Evolutionary conservation across 768 basidiomycete species (phyloP).

Genomic region (Phanerodontia chrysosporium): DNA sequence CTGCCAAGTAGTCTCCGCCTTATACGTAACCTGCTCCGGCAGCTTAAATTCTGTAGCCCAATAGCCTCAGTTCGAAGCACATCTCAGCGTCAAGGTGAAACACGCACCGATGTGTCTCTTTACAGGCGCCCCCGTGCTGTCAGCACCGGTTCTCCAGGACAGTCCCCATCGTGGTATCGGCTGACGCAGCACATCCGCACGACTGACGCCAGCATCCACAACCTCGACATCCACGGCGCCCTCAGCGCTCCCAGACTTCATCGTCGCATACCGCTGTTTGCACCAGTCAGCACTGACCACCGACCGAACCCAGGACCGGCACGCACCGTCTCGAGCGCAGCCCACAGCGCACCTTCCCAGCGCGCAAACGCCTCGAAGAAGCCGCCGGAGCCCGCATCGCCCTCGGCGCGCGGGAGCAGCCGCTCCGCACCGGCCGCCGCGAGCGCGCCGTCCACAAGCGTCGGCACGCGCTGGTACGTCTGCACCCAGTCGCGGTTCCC

Average conservation of each 20-base stretch:
- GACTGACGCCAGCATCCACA: constrained; percentile 27
- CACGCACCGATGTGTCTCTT: constrained; percentile 36
- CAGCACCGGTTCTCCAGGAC: constrained; percentile 34
- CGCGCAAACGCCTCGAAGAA: constrained; percentile 44
- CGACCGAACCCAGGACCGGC: constrained; percentile 12
- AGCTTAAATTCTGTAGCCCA: constrained; percentile 32
- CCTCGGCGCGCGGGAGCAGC: constrained; percentile 35
- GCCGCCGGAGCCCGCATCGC: constrained; percentile 36
- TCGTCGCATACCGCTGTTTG: constrained; percentile 1
- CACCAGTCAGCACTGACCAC: background rate
- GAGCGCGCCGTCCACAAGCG: constrained; percentile 32
- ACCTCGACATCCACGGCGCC: constrained; percentile 26
- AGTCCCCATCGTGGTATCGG: constrained; percentile 33
- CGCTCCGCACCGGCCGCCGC: constrained; percentile 31
- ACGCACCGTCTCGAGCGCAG: constrained; percentile 29
- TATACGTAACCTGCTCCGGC: constrained; percentile 33
- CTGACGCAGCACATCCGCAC: constrained; percentile 35
- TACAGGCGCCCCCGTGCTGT: constrained; percentile 29
- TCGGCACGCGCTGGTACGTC: constrained; percentile 44
- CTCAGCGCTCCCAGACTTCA: too few relatives aligned
- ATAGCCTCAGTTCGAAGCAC: background rate
- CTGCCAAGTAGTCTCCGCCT: constrained; percentile 46
- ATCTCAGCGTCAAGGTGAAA: background rate
- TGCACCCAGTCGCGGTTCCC: constrained; percentile 47
- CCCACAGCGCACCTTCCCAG: constrained; percentile 38